Conservation (phyloP, 805 yeast genomes). For the Starmerella floris region DNA sequence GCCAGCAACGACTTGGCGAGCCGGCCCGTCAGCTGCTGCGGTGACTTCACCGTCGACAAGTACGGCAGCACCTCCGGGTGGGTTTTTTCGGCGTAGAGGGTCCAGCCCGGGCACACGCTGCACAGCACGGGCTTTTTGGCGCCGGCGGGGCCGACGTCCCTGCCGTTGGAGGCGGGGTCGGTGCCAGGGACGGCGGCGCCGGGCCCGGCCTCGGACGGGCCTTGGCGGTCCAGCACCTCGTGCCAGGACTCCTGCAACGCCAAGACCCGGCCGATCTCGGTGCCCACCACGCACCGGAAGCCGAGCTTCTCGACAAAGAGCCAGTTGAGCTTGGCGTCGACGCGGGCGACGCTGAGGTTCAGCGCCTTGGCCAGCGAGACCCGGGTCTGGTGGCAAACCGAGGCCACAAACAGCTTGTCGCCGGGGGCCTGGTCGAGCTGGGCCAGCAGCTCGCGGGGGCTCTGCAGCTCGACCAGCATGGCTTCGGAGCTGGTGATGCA, state of each 20-base stretch:
- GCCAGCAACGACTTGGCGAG: conserved; percentile 44
- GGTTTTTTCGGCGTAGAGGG: conserved; percentile 87
- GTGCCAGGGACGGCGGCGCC: not conserved
- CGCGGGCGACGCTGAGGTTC: conserved; percentile 36
- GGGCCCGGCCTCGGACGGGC: not conserved
- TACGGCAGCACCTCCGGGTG: conserved; percentile 70
- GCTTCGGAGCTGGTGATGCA: conserved; percentile 98
- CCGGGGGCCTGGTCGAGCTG: conserved; percentile 33
- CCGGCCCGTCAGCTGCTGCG: conserved; percentile 86
- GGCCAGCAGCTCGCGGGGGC: conserved; percentile 62
- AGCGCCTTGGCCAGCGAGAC: conserved; percentile 67
- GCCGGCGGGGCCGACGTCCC: too few relatives aligned
- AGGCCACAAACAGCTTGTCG: conserved; percentile 46
- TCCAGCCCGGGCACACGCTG: conserved; percentile 92
- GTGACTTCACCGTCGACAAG: conserved; percentile 65
- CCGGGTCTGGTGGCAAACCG: conserved; percentile 76
- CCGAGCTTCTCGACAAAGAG: conserved; percentile 50
- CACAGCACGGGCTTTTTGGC: conserved; percentile 42
- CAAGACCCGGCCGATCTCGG: conserved; percentile 65
- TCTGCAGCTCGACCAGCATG: conserved; percentile 77
- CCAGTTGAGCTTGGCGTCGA: conserved; percentile 49
- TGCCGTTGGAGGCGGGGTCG: too few relatives aligned
- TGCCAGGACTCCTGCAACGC: conserved; percentile 40
- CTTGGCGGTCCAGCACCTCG: conserved; percentile 27
- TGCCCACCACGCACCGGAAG: conserved; percentile 65